These are phyloP conservation scores for Sequoia sempervirens DNA, from an alignment of 75 land plant genomes.

Conservation along the genomic window DNA sequence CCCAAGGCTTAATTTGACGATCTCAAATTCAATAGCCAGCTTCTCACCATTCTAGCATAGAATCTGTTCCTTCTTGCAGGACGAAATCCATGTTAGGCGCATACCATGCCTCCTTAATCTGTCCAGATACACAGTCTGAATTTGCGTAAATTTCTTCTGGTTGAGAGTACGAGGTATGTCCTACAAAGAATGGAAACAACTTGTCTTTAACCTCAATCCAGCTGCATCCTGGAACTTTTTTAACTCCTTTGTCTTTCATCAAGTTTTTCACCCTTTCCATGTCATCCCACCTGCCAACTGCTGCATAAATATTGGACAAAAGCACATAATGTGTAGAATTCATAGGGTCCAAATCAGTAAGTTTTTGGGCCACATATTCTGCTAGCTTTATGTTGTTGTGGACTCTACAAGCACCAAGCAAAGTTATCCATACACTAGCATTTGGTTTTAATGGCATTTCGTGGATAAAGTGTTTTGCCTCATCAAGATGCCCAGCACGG, in stretches of 20 bases:
- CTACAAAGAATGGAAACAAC: conserved; percentile 5
- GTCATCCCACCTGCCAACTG: conserved; percentile 12
- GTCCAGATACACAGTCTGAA: background rate
- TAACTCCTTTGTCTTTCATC: conserved; percentile 4
- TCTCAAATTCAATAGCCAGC: background rate
- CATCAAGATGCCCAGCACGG: conserved; percentile 11
- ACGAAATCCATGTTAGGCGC: background rate
- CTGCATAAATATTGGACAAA: conserved; percentile 19
- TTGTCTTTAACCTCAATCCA: conserved; percentile 11
- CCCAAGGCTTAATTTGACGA: background rate
- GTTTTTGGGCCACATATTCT: conserved; percentile 3
- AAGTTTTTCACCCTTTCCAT: background rate
- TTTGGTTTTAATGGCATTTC: conserved; percentile 20
- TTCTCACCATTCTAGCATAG: conserved; percentile 1
- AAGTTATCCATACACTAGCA: conserved; percentile 10
- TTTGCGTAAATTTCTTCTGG: background rate
- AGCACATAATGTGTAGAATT: conserved; percentile 15
- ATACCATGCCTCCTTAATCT: conserved; percentile 6
- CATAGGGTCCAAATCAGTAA: conserved; percentile 13
- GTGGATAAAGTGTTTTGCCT: conserved; percentile 15
- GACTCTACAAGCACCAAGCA: conserved; percentile 24
- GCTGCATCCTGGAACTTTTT: conserved; percentile 10
- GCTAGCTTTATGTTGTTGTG: conserved; percentile 15
- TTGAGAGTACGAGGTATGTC: background rate
- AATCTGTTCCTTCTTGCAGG: background rate